Percentiles rank a stretch among this genome's conserved stretches.
phyloP scores from a whole-genome alignment of 177 flowering plant species.

The Vitis hybrid region DNA sequence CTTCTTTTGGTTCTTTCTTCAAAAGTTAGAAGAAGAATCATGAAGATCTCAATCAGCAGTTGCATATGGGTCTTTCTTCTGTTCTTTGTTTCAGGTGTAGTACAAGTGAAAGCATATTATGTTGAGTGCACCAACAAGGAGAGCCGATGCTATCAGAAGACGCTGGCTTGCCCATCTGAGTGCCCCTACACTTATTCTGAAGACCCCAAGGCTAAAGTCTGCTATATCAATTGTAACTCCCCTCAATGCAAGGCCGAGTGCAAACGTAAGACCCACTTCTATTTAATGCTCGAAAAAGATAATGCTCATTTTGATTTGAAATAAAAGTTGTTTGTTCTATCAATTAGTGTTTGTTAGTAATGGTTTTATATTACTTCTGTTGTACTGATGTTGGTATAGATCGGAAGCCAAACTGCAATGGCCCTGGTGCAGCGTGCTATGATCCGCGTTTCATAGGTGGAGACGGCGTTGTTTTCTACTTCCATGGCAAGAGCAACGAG shows the following conservation, averaged over 20 bases:
- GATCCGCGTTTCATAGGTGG: slow-evolving; percentile 63
- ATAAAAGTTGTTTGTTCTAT: too few relatives aligned
- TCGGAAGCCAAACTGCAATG: slow-evolving; percentile 42
- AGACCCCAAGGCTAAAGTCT: slow-evolving; percentile 31
- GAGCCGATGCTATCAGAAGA: neutral
- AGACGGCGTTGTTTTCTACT: slow-evolving; percentile 54
- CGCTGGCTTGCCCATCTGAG: slow-evolving; percentile 33
- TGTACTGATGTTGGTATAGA: slow-evolving; percentile 7
- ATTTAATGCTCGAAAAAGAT: too few relatives aligned
- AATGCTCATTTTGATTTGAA: too few relatives aligned
- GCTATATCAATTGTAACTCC: slow-evolving; percentile 36
- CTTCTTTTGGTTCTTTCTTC: neutral
- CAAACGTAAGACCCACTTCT: slow-evolving; percentile 29
- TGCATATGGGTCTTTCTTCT: neutral
- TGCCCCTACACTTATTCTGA: slow-evolving; percentile 31
- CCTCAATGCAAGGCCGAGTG: slow-evolving; percentile 45
- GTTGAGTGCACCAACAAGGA: neutral
- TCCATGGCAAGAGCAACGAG: slow-evolving; percentile 50
- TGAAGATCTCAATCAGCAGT: neutral
- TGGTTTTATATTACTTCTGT: neutral
- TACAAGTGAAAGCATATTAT: neutral
- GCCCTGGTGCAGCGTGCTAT: slow-evolving; percentile 49
- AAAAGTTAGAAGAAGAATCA: neutral
- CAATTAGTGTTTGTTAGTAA: too few relatives aligned
- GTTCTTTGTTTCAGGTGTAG: slow-evolving; percentile 4